These are phyloP conservation scores for Talaromyces sp. DNA, from an alignment of 2,329 filamentous ascomycete genomes.

Conservation along the genomic window DNA sequence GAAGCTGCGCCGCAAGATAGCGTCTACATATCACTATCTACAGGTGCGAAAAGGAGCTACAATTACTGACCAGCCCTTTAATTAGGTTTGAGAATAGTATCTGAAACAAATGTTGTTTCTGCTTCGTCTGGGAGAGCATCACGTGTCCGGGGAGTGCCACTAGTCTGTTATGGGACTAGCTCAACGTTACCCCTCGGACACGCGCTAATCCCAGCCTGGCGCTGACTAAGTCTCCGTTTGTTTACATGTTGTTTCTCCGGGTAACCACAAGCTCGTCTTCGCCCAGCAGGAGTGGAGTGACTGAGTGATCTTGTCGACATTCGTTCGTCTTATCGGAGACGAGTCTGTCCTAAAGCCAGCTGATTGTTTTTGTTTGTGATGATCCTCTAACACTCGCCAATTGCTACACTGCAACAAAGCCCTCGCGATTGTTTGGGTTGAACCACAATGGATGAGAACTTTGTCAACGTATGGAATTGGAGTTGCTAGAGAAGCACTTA, in stretches of 20 bases:
- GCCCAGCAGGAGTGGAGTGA: too few species aligned
- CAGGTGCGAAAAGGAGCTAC: neutral
- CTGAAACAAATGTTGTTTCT: neutral
- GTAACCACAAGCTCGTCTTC: conserved; percentile 5
- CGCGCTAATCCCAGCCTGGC: neutral
- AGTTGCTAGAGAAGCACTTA: neutral
- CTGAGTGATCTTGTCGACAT: too few species aligned
- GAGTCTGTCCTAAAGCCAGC: neutral
- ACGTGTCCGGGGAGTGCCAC: neutral
- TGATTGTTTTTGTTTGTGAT: neutral
- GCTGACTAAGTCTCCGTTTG: conserved; percentile 10
- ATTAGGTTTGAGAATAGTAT: neutral
- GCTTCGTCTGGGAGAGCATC: neutral
- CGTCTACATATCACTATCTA: neutral
- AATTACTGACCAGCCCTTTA: too few species aligned
- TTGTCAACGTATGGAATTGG: conserved; percentile 6
- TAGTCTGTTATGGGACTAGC: neutral
- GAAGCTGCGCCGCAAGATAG: neutral
- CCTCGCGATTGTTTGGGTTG: neutral
- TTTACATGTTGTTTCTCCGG: conserved; percentile 11
- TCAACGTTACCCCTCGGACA: neutral
- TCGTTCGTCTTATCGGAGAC: neutral
- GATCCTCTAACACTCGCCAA: neutral
- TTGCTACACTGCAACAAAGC: neutral
- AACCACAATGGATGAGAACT: conserved; percentile 12